Base-by-base conservation (phyloP, 257 asterid genomes). In the Jaltomata sinuosa region DNA sequence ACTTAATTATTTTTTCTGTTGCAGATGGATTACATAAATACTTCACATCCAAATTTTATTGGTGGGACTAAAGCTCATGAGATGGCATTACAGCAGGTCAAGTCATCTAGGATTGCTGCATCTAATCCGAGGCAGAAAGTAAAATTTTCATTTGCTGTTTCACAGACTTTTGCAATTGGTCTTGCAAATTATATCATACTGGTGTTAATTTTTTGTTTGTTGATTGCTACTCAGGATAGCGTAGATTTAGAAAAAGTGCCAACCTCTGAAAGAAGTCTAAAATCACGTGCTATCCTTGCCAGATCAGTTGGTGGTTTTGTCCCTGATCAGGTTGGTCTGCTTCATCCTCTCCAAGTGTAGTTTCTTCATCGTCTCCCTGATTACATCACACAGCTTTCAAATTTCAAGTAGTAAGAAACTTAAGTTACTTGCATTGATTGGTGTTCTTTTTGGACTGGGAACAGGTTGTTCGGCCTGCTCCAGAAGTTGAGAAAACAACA, bases 1-100 rank as follows among this genome's bases (percentile, higher is more conserved):
- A 4, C 62, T 27, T 27, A 74, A 22, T 22, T 25, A 31, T 27
- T 42, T 74, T 74, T 76, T 49, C 62, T 87, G 80, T 65, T 84
- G 85, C 86, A 96, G 99, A 93, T 93, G 95, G 97, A 96, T 87
- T 96, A 91, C 90, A 91, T 96, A 84, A 96, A 96, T 88, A 96
- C 99, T 62, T 96, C 99, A 78, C 95, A 96, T 89, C 92, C 97
- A 82, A 92, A 91, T 91, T 96, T 96, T 84, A 76, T 96, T 87
- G 98, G 99, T 74, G 99, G 99, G 79, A 91, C 91, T 88, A 94
- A 91, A 91, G 99, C 99, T 83, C 84, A 94, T 50, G 99, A 94
- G 91, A 86, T 82, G 80, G 99, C 98, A 49, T 49, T 80, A 50
- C 95, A 93, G 65, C 96, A 90, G 88, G 68, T 85, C 84, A 93